These are phyloP conservation scores for Globisporangium paroecandrum DNA, from an alignment of 352 stramenopile species.

Conservation along the genomic window DNA sequence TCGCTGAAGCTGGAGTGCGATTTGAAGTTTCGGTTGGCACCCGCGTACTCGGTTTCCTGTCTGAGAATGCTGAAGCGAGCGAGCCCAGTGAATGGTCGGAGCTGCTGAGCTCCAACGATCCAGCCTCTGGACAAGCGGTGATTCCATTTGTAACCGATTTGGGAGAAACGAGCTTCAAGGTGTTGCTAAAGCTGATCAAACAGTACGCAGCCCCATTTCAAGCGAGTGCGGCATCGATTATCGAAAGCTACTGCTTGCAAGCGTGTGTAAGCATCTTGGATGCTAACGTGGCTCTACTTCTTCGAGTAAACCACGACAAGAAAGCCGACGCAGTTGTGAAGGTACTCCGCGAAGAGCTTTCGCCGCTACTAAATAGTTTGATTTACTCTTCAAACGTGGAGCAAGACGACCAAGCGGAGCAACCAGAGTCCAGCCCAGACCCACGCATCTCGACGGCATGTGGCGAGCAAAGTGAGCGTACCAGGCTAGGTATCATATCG, in stretches of 20 bases:
- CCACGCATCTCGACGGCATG: not conserved
- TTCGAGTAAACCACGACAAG: slow-evolving; percentile 11
- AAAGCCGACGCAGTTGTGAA: slow-evolving; percentile 16
- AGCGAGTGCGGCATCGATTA: slow-evolving; percentile 11
- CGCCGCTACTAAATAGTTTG: slow-evolving; percentile 30
- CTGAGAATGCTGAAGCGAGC: slow-evolving; percentile 36
- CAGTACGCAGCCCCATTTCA: slow-evolving; percentile 35
- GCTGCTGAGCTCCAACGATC: not conserved
- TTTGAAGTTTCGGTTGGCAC: slow-evolving; percentile 20
- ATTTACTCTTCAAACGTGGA: slow-evolving; percentile 27
- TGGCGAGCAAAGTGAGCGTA: slow-evolving; percentile 16
- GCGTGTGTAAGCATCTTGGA: slow-evolving; percentile 42
- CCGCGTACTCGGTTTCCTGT: slow-evolving; percentile 36
- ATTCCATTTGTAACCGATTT: slow-evolving; percentile 50
- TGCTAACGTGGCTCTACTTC: slow-evolving; percentile 34
- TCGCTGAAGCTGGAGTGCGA: not conserved
- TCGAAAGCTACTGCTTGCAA: slow-evolving; percentile 36
- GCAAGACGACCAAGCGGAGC: not conserved
- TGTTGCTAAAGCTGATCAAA: slow-evolving; percentile 29
- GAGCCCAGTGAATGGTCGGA: slow-evolving; percentile 15
- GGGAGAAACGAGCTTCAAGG: slow-evolving; percentile 27
- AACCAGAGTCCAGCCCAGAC: not conserved
- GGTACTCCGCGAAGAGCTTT: slow-evolving; percentile 25
- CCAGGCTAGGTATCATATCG: slow-evolving; percentile 26
- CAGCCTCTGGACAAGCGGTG: not conserved